Conservation (phyloP, 768 basidiomycete genomes). For the Naganishia vaughanmartiniae region DNA sequence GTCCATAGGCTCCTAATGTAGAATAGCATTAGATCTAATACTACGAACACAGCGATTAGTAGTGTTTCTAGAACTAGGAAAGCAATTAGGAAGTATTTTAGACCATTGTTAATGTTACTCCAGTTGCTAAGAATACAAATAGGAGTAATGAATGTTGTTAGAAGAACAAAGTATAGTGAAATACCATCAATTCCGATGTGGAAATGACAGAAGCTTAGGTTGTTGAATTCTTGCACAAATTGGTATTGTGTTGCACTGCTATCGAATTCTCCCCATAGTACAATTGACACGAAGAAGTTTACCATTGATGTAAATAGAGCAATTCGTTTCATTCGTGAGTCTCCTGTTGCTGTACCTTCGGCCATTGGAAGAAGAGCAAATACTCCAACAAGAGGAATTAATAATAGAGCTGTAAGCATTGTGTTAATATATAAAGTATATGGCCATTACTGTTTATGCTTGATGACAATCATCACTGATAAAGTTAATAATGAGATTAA, state of each 20-base stretch:
- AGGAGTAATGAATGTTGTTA: conserved; percentile 39
- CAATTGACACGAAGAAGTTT: conserved; percentile 29
- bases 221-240: conserved; percentile 25
- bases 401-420: conserved; percentile 16
- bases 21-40: conserved; percentile 37
- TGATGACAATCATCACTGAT: neutral
- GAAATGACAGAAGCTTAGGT: conserved; percentile 29
- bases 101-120: conserved; percentile 36
- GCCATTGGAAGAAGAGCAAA: conserved; percentile 20
- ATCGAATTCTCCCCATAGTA: conserved; percentile 26
- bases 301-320: conserved; percentile 25
- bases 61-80: conserved; percentile 36
- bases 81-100: conserved; percentile 37
- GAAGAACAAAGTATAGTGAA: conserved; percentile 38
- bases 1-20: too few species aligned
- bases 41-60: conserved; percentile 36
- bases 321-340: conserved; percentile 22
- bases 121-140: conserved; percentile 40
- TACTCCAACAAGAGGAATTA: conserved; percentile 10
- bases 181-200: conserved; percentile 40
- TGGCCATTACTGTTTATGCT: neutral
- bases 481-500: conserved; percentile 1
- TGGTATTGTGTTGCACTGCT: conserved; percentile 27
- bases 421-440: conserved; percentile 1
- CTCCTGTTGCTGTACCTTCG: conserved; percentile 12